Base-by-base conservation (phyloP, 352 stramenopile species). In the Pythium insidiosum region DNA sequence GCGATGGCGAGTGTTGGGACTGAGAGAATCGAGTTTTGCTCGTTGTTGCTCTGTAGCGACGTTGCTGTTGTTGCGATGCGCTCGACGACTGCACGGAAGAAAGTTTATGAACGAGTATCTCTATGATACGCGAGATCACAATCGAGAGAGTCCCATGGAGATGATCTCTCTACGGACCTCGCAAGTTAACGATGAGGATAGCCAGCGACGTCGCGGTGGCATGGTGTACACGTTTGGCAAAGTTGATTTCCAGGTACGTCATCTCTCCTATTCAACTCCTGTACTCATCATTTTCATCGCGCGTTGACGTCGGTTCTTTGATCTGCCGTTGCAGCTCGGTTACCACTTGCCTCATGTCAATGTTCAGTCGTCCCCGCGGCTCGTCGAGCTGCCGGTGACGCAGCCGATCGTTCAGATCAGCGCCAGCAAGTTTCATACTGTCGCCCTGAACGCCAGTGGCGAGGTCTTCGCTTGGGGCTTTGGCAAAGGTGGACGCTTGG, bases 211-310 rank as follows among this genome's bases (percentile, higher is more conserved):
- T 10, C 57, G 63, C 1, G 60, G 58, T 6, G 78, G 75, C 0
- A 61, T 79, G 38, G 70, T 92, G 15, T 92, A 86, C 55, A 92
- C 76, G 7, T 92, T 89, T 35, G 79, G 79, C 44, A 92, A 89
- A 62, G 68, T 73, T 30, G 79, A 92, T 43, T 92, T 88, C 31
- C 79, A 88, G 73, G 77, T 89, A 44, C 24, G 43, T 44, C 13
- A n/a, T 57, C n/a, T 16, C 18, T 20, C 24, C 24, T 55, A n/a
- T 42, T 19, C 36, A 38, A 46, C 26, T 31, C 21, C 31, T 19
- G 34, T 23, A 31, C 30, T 58, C 12, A 58, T 30, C 16, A 10
- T 25, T 26, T 21, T 37, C 39, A 16, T 28, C 22, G 34, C 16
- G 28, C n/a, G n/a, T n/a, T n/a, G n/a, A n/a, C n/a, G n/a, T n/a